Conservation (phyloP, 139 green algal species). For the Chlamydomonas incerta region DNA sequence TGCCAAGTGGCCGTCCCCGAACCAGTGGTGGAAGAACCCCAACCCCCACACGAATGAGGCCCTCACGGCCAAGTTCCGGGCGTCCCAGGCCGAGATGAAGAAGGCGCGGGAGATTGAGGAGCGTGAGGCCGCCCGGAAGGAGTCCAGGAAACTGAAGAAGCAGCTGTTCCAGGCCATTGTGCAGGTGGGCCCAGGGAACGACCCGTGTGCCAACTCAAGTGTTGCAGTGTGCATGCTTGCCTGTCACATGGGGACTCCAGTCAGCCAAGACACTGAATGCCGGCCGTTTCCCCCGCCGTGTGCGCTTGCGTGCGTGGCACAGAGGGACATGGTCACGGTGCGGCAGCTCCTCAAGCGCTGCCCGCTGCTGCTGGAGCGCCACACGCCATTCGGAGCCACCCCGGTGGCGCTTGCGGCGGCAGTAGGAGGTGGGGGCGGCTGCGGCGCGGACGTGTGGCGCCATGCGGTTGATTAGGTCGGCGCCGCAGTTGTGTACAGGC, state of each 20-base stretch:
- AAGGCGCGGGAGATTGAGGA: not conserved
- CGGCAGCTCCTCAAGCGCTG: not conserved
- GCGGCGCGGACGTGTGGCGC: too few relatives aligned
- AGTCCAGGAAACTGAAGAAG: constrained; percentile 29
- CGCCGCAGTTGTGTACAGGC: too few relatives aligned
- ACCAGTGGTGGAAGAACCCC: not conserved
- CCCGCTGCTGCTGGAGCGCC: constrained; percentile 38
- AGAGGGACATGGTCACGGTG: constrained; percentile 1
- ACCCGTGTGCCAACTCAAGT: too few relatives aligned
- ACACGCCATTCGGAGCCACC: constrained; percentile 6
- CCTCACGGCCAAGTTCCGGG: not conserved
- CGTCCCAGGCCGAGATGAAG: not conserved
- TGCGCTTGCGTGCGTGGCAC: not conserved
- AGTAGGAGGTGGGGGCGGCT: constrained; percentile 27
- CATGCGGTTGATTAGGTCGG: too few relatives aligned
- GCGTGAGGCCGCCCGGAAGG: not conserved
- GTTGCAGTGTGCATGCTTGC: too few relatives aligned
- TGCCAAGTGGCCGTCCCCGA: constrained; percentile 18
- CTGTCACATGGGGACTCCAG: too few relatives aligned
- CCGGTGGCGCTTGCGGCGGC: constrained; percentile 47
- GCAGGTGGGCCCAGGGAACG: constrained; percentile 23
- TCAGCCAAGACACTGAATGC: too few relatives aligned
- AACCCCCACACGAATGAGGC: not conserved
- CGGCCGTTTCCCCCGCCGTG: too few relatives aligned
- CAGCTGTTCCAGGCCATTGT: constrained; percentile 42